A percentile compares a stretch with the other conserved stretches of the same genome.
Evolutionary conservation across 2,329 filamentous ascomycete genomes (phyloP).

Genomic region (Tolypocladium amazonense): DNA sequence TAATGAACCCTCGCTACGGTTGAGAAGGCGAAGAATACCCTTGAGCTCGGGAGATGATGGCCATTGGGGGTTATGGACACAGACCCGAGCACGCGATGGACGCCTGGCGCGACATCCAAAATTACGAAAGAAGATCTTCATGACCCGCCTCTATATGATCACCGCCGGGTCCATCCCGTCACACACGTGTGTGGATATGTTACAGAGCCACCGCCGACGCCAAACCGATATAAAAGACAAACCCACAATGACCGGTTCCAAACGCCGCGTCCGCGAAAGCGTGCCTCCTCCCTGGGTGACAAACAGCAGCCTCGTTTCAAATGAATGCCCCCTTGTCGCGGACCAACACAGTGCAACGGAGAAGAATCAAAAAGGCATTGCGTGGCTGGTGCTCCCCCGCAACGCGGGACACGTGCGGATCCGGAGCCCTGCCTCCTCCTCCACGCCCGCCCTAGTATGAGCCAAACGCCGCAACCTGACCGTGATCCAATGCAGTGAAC

Average conservation of each 20-base stretch:
- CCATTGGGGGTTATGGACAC: not conserved
- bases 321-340: not conserved
- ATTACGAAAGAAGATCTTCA: not conserved
- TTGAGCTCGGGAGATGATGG: not conserved
- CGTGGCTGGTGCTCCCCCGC: not conserved
- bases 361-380: not conserved
- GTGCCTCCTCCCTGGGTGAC: not conserved
- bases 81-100: not conserved
- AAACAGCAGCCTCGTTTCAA: not conserved
- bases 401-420: not conserved
- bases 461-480: conserved; percentile 5
- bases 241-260: conserved; percentile 1
- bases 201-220: not conserved
- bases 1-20: not conserved
- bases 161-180: not conserved
- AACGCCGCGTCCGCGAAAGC: conserved; percentile 3
- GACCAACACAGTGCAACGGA: not conserved
- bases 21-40: not conserved
- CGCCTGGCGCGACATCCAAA: not conserved
- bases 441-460: not conserved
- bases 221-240: not conserved
- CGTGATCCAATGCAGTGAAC: conserved; percentile 2
- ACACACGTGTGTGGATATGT: not conserved
- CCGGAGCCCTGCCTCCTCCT: not conserved
- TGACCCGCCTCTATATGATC: not conserved